These are phyloP conservation scores for Chaetomium cochliodes DNA, from an alignment of 495 filamentous ascomycete species.

Conservation along the genomic window DNA sequence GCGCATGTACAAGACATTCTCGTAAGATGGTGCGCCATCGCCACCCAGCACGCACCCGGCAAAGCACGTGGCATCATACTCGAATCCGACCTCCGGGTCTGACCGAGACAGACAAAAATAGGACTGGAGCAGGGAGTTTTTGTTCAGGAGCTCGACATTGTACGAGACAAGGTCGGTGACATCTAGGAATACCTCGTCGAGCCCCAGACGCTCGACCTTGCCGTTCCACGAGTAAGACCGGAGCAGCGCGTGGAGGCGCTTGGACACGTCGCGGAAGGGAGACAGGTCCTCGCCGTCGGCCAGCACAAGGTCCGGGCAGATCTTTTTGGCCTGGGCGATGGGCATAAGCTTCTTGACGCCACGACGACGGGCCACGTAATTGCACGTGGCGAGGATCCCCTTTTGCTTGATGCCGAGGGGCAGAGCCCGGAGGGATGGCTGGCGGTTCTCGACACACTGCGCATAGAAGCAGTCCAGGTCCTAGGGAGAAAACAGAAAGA, in stretches of 20 bases:
- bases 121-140: conserved; percentile 58
- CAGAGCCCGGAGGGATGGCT: conserved; percentile 66
- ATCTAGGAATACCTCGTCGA: conserved; percentile 78
- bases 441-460: conserved; percentile 67
- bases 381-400: conserved; percentile 91
- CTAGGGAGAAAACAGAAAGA: conserved; percentile 38
- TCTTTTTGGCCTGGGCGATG: conserved; percentile 73
- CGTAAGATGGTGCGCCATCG: conserved; percentile 14
- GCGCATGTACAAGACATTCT: conserved; percentile 47
- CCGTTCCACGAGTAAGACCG: conserved; percentile 69
- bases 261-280: conserved; percentile 80
- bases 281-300: conserved; percentile 85
- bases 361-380: conserved; percentile 77
- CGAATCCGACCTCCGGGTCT: conserved; percentile 78
- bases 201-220: conserved; percentile 74
- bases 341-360: conserved; percentile 83
- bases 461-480: conserved; percentile 96
- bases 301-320: conserved; percentile 81
- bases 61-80: conserved; percentile 66
- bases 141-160: conserved; percentile 70
- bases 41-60: conserved; percentile 34
- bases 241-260: conserved; percentile 70
- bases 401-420: conserved; percentile 70
- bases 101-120: conserved; percentile 76
- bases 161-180: conserved; percentile 82